Percentiles rank a stretch among this genome's conserved stretches.
These are phyloP conservation scores for Scenedesmus sp. DNA, from an alignment of 163 green algal genomes.

Conservation along the genomic window DNA sequence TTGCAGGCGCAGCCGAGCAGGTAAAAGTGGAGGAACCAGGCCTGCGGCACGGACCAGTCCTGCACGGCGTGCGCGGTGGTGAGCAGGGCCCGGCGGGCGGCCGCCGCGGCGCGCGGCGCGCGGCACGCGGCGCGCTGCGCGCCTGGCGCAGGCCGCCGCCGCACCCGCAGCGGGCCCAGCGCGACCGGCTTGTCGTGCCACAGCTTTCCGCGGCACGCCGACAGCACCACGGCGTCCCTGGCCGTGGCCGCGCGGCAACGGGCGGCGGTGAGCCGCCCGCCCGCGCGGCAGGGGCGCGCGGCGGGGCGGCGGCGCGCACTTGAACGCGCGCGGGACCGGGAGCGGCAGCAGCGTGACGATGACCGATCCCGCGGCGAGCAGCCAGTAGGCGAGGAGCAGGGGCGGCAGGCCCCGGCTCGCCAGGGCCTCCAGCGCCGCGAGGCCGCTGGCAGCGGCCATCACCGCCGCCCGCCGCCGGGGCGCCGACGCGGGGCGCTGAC, in stretches of 20 bases:
- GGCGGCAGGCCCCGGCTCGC: neutral
- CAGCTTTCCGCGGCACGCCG: conserved; percentile 79
- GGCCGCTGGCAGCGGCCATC: no score
- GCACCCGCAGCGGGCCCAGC: conserved; percentile 67
- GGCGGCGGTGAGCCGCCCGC: no score
- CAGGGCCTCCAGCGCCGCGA: no score
- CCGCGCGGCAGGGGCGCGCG: no score
- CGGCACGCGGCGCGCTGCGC: neutral
- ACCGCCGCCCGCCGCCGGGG: no score
- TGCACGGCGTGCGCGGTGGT: no score
- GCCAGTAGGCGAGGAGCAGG: conserved; percentile 64
- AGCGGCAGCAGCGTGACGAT: conserved; percentile 61
- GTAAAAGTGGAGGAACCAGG: conserved; percentile 89
- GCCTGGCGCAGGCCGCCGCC: no score
- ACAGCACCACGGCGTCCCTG: conserved; percentile 79
- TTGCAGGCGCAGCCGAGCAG: conserved; percentile 71
- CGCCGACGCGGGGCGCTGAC: no score
- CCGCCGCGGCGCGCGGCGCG: no score
- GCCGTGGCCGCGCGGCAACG: neutral
- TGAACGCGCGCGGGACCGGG: conserved; percentile 58
- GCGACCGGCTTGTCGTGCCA: conserved; percentile 59
- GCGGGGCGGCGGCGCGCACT: no score
- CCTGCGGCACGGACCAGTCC: conserved; percentile 76
- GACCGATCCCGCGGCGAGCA: conserved; percentile 56
- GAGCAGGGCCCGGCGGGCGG: no score